Evolutionary conservation across 75 land plant genomes (phyloP), one percentile per base, ranked within the genome.

Genomic region (Pseudotsuga menziesii): DNA sequence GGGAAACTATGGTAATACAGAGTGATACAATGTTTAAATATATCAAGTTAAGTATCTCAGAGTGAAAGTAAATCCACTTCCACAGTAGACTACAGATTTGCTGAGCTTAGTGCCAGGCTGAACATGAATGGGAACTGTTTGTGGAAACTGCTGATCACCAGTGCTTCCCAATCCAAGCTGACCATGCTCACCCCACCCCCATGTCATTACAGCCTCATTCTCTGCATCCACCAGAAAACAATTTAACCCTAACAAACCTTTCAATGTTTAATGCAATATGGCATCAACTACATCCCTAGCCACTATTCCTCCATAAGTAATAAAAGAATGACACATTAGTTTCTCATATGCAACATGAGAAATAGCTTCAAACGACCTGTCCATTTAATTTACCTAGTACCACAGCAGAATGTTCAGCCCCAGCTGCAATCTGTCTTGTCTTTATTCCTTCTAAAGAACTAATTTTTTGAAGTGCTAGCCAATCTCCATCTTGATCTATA

Each of bases 181-280:
- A 35, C 99, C 99, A 78, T 97, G 99, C 82, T 97, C 99, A 13
- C 98, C 98, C 99, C 99, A 97, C 11, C 99, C 99, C 99, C 99
- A 97, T 29, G 93, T 88, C 89, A 84, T 82, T 36, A 97, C 64
- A 35, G 25, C 63, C 75, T 95, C 94, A 78, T 86, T 61, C 39
- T 89, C 99, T 96, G 90, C 82, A 78, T 56, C 29, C 41, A 19
- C 14, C 23, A 78, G 17, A 44, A 39, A 69, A 12, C 8, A n/a
- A 5, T 9, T n/a, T 39, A 69, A 44, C 41, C 23, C n/a, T 36
- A 39, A 41, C 14, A 25, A 20, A 39, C 25, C 41, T 12, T 69
- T 69, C 12, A 69, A 41, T 7, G 48, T 69, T 22, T 20, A 69
- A 67, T 44, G 11, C n/a, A 69, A 69, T 69, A 69, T 64, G 20